Conservation (phyloP, 2,329 filamentous ascomycete genomes). For the Fusarium tupiense region DNA sequence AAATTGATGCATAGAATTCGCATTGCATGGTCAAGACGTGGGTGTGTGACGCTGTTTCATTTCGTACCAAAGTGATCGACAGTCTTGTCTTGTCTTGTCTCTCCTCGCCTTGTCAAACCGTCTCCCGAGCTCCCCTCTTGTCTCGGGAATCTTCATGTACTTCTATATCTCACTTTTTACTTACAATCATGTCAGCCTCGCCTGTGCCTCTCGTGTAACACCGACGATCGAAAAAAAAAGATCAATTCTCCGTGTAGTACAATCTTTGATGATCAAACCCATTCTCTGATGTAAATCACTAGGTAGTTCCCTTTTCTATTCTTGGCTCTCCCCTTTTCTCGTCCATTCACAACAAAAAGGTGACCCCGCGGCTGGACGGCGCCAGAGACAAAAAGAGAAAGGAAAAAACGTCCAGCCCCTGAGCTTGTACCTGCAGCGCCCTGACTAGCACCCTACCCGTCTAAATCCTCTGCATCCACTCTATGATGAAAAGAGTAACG, state of each 20-base stretch:
- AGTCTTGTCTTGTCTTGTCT: background rate
- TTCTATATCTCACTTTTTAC: background rate
- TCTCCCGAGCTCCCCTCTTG: background rate
- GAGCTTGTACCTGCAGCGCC: slow-evolving; percentile 21
- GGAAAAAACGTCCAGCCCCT: slow-evolving; percentile 24
- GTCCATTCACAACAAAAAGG: slow-evolving; percentile 1
- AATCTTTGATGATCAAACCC: background rate
- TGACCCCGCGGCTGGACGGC: slow-evolving; percentile 28
- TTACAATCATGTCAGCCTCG: slow-evolving; percentile 4
- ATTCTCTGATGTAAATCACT: background rate
- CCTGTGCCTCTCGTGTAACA: slow-evolving; percentile 1
- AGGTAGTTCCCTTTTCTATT: slow-evolving; percentile 4
- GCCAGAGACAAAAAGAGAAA: slow-evolving; percentile 9
- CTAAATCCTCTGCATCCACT: background rate
- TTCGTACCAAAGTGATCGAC: slow-evolving; percentile 27
- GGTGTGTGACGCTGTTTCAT: slow-evolving; percentile 26
- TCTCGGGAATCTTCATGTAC: slow-evolving; percentile 1
- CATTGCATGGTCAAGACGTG: slow-evolving; percentile 1
- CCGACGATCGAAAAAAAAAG: background rate
- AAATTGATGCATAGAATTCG: slow-evolving; percentile 5
- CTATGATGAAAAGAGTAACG: slow-evolving; percentile 10
- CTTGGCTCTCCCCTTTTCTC: slow-evolving; percentile 23
- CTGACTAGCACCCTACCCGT: background rate
- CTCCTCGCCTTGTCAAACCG: background rate
- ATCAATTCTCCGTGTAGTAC: background rate